Percentiles rank a stretch among this genome's conserved stretches.
phyloP scores from a whole-genome alignment of 768 basidiomycete genomes.

The Xerocomellus amylosporus region DNA sequence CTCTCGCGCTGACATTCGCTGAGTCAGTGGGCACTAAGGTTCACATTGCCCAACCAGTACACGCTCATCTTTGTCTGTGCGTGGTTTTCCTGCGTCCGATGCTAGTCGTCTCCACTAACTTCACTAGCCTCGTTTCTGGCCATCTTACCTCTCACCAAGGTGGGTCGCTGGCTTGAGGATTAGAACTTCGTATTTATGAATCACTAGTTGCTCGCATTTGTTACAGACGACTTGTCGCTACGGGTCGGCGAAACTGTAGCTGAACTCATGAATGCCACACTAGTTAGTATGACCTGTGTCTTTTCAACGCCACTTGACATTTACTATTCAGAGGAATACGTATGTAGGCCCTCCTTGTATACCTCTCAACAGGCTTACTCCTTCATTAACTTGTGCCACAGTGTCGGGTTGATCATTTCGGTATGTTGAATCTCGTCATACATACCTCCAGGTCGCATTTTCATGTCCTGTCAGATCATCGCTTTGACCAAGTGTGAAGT shows the following conservation, averaged over 20 bases:
- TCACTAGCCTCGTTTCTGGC: conserved; percentile 69
- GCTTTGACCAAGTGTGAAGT: conserved; percentile 78
- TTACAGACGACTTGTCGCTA: conserved; percentile 60
- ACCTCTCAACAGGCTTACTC: neutral
- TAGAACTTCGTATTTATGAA: neutral
- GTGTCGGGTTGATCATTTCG: conserved; percentile 63
- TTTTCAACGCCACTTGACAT: neutral
- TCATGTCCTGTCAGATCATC: conserved; percentile 49
- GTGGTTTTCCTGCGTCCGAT: no score
- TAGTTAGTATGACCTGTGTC: conserved; percentile 42
- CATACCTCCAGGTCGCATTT: neutral
- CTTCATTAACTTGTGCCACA: conserved; percentile 11
- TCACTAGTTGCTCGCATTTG: conserved; percentile 67
- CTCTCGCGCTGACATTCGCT: no score
- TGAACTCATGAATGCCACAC: neutral
- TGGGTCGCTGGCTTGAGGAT: conserved; percentile 17
- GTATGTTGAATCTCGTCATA: conserved; percentile 33
- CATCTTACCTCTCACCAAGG: conserved; percentile 77
- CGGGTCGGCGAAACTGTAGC: no score
- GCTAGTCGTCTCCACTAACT: neutral
- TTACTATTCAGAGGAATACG: conserved; percentile 31
- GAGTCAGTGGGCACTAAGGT: no score
- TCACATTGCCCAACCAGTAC: no score
- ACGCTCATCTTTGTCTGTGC: no score
- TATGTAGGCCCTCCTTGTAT: conserved; percentile 8